Percentiles rank a stretch among this genome's conserved stretches.
Conservation (phyloP, 768 basidiomycete species). For the Termitomyces sp. region DNA sequence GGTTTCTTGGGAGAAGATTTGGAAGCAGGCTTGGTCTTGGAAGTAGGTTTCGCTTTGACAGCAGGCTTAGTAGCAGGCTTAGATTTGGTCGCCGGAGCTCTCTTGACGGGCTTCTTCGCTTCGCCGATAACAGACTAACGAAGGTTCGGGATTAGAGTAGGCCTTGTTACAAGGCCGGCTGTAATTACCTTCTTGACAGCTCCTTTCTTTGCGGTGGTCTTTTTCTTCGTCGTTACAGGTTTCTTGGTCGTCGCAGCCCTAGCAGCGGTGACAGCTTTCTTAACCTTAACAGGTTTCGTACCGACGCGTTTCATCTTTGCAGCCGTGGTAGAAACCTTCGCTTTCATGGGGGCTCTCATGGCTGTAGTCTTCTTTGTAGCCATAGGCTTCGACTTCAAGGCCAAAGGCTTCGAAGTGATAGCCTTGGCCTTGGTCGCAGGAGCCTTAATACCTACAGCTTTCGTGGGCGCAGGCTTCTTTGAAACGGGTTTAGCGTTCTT, state of each 20-base stretch:
- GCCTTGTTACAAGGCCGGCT: background rate
- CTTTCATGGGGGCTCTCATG: constrained; percentile 17
- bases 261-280: constrained; percentile 18
- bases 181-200: constrained; percentile 53
- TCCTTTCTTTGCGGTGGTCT: constrained; percentile 36
- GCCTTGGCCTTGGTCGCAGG: constrained; percentile 18
- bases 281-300: constrained; percentile 10
- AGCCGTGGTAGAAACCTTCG: constrained; percentile 20
- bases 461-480: constrained; percentile 29
- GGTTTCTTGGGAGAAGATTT: constrained; percentile 19
- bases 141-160: background rate
- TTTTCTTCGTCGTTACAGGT: constrained; percentile 19
- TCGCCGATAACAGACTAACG: constrained; percentile 32
- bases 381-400: constrained; percentile 6
- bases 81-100: constrained; percentile 13
- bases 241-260: constrained; percentile 23
- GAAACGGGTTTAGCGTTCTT: constrained; percentile 38
- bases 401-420: constrained; percentile 14
- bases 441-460: constrained; percentile 25
- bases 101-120: constrained; percentile 27
- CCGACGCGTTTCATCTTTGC: constrained; percentile 21
- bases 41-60: constrained; percentile 20
- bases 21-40: constrained; percentile 22
- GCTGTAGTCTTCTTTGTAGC: constrained; percentile 14
- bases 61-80: constrained; percentile 18